Base-by-base conservation (phyloP, 2,329 filamentous ascomycete species). In the Botryosphaeria dothidea region DNA sequence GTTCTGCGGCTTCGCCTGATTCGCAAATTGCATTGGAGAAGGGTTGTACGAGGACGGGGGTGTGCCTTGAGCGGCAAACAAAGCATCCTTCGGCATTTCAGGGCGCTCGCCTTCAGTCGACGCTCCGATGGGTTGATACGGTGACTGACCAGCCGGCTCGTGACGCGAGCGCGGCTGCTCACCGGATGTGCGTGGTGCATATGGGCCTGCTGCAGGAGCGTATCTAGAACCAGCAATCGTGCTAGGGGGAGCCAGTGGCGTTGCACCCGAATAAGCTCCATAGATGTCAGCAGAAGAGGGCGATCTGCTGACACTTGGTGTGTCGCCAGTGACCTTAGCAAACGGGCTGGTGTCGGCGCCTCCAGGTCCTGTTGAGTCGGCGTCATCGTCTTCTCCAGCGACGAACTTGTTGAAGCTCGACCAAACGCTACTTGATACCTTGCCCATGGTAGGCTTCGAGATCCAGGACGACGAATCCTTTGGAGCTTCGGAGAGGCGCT, bases 341-440 rank as follows among this genome's bases (percentile, higher is more conserved):
- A 99, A 98, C 1, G 92, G 93, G 0, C 93, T 92, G 21, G 76
- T 79, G 57, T 85, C 85, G 36, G 77, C 82, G 49, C 86, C 87
- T 4, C 81, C 82, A 13, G 86, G 82, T 8, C 82, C 86, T 62
- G 84, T 84, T 0, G 85, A 87, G 9, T 83, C 83, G 36, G 83
- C 83, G 60, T 92, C 90, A 61, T 86, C 87, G 63, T 98, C 94
- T 66, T 97, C 94, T 15, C 95, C 96, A 60, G 91, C 89, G 67
- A 99, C 93, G 73, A 99, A 99, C 72, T 93, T 97, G 79, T 93
- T 98, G 79, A 99, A 97, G 66, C 91, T 92, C 68, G 89, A 93
- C 86, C 92, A 93, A 74, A 98, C 88, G 36, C 91, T 92, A 67
- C 91, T 93, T 2, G 93, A 95, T 0, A 98, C 92, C 78, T 96